Percentiles rank a stretch among this genome's conserved stretches.
Conservation (phyloP, 352 stramenopile genomes). For the Globisporangium polare region DNA sequence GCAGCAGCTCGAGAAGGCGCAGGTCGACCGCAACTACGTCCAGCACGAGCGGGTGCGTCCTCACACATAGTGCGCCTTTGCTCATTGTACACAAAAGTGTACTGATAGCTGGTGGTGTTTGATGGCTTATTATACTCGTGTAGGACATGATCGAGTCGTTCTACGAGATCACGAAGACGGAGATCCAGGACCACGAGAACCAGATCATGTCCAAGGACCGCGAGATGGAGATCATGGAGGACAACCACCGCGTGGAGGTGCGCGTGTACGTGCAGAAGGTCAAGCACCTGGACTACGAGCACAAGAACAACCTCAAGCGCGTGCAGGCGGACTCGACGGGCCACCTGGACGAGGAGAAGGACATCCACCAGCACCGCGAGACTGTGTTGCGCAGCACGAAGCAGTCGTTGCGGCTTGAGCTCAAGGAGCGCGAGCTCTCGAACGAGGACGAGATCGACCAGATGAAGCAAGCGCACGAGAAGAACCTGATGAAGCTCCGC, state of each 20-base stretch:
- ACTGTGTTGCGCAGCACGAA: conserved; percentile 67
- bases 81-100: too few species aligned
- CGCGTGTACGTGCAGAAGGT: conserved; percentile 94
- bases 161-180: conserved; percentile 92
- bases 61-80: neutral
- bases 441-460: conserved; percentile 88
- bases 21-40: conserved; percentile 93
- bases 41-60: conserved; percentile 86
- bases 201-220: conserved; percentile 91
- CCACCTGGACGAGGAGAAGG: conserved; percentile 71
- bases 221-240: conserved; percentile 95
- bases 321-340: conserved; percentile 63
- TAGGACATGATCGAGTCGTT: conserved; percentile 95
- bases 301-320: conserved; percentile 91
- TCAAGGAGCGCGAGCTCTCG: conserved; percentile 81
- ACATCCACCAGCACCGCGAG: conserved; percentile 65
- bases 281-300: conserved; percentile 94
- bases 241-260: conserved; percentile 93
- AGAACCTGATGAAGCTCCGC: conserved; percentile 90
- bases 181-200: conserved; percentile 90
- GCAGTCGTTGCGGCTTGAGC: conserved; percentile 67
- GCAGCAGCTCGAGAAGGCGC: conserved; percentile 89
- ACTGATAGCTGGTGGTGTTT: neutral
- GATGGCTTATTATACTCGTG: too few species aligned
- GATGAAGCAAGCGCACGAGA: conserved; percentile 90